A percentile compares a stretch with the other conserved stretches of the same genome.
phyloP scores from a whole-genome alignment of 108 stramenopile genomes.

The Conticribra weissflogii region DNA sequence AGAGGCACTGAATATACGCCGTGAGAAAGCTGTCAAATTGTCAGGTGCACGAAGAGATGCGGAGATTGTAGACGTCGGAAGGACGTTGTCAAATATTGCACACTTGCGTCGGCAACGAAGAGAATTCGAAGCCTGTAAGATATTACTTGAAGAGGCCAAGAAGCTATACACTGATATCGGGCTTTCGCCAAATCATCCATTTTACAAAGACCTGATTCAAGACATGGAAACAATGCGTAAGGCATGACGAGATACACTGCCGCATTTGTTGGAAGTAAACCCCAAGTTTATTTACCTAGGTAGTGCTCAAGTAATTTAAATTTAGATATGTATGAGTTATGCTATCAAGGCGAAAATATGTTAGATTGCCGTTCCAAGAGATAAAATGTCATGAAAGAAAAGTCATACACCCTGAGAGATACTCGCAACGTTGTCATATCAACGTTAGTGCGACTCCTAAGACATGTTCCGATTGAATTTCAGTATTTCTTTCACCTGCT shows the following conservation, averaged over 20 bases:
- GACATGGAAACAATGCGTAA: conserved; percentile 30
- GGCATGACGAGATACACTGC: conserved; percentile 20
- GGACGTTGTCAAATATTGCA: conserved; percentile 47
- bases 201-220: conserved; percentile 32
- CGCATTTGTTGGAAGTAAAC: too few relatives aligned
- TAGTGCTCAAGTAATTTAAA: too few relatives aligned
- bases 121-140: conserved; percentile 51
- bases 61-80: conserved; percentile 42
- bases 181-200: conserved; percentile 34
- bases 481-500: conserved; percentile 1
- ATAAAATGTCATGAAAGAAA: too few relatives aligned
- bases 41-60: conserved; percentile 32
- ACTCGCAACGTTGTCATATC: too few relatives aligned
- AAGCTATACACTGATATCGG: conserved; percentile 34
- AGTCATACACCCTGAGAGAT: too few relatives aligned
- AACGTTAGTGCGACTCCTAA: too few relatives aligned
- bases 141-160: conserved; percentile 45
- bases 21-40: conserved; percentile 13
- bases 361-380: too few relatives aligned
- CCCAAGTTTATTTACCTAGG: too few relatives aligned
- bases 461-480: too few relatives aligned
- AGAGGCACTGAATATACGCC: conserved; percentile 41
- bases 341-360: too few relatives aligned
- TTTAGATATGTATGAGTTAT: too few relatives aligned
- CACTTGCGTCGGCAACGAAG: conserved; percentile 39